Conservation (phyloP, 768 basidiomycete species). For the Tulasnella sp. region DNA sequence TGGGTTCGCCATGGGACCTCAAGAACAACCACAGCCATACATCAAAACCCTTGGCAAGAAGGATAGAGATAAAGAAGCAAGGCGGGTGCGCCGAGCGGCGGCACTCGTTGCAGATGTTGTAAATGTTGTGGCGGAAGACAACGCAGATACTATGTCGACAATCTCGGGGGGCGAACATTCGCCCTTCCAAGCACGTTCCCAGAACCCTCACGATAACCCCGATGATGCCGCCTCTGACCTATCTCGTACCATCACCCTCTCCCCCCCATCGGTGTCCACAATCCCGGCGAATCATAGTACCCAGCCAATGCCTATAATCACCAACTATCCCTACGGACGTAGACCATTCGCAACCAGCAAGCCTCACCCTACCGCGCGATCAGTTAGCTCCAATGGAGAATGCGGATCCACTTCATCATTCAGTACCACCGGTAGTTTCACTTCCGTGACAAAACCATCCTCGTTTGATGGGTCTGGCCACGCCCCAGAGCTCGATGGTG, state of each 20-base stretch:
- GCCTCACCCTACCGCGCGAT: background rate
- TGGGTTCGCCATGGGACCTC: background rate
- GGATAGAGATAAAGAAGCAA: constrained; percentile 3
- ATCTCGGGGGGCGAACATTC: background rate
- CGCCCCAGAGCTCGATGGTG: background rate
- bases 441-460: background rate
- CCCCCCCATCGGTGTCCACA: background rate
- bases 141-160: background rate
- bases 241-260: constrained; percentile 2
- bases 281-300: background rate
- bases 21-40: background rate
- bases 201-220: background rate
- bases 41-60: background rate
- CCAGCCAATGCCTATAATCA: constrained; percentile 17
- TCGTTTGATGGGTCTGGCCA: background rate
- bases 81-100: constrained; percentile 1
- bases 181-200: background rate
- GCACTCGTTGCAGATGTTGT: constrained; percentile 1
- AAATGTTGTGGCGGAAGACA: background rate
- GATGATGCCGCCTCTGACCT: background rate
- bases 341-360: constrained; percentile 4
- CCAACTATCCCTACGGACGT: constrained; percentile 13
- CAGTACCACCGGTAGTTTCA: background rate
- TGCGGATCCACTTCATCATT: background rate
- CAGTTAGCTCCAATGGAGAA: background rate